Percentiles rank a stretch among this genome's conserved stretches.
phyloP scores from a whole-genome alignment of 2,329 filamentous ascomycete genomes.

The Hypoxylon sp. region DNA sequence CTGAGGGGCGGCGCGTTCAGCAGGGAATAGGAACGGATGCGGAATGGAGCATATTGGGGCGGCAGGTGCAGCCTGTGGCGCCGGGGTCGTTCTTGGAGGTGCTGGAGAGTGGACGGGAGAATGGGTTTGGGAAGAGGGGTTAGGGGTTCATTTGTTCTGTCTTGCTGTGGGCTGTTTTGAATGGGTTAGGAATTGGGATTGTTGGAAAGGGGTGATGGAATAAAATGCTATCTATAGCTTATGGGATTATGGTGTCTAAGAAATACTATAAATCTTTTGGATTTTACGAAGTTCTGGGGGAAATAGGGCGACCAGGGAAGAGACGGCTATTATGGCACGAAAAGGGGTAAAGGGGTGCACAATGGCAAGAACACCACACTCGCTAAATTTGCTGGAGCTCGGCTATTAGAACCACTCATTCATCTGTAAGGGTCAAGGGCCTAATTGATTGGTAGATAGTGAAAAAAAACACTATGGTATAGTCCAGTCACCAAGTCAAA shows the following conservation, averaged over 20 bases:
- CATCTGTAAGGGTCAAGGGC: neutral
- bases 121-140: neutral
- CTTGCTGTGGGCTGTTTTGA: neutral
- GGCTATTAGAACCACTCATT: neutral
- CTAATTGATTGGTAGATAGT: neutral
- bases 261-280: neutral
- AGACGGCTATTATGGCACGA: neutral
- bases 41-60: neutral
- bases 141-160: neutral
- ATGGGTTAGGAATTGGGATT: neutral
- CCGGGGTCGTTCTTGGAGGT: neutral
- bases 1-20: neutral
- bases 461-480: neutral
- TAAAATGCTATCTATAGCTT: neutral
- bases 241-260: neutral
- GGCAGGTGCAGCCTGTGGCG: neutral
- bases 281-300: neutral
- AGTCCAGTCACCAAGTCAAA: conserved; percentile 17
- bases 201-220: neutral
- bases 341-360: neutral
- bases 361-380: neutral
- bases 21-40: neutral
- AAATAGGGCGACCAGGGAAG: no score
- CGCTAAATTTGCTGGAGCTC: neutral
- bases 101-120: neutral